Evolutionary conservation across 2,329 filamentous ascomycete genomes (phyloP), one percentile per base, ranked within the genome.

Genomic region (Colletotrichum acutatum): DNA sequence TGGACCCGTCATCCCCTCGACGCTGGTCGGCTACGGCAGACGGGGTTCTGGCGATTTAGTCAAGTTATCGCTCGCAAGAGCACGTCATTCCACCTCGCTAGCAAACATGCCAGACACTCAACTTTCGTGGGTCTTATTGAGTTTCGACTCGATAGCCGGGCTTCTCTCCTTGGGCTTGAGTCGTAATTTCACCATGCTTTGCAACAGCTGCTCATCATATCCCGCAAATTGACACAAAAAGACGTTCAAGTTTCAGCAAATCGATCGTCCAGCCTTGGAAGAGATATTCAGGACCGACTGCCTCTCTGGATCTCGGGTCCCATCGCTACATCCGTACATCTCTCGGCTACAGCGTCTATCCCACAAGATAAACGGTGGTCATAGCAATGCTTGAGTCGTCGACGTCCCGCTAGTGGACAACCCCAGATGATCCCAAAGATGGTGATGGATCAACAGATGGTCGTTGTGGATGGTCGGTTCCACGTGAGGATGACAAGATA

Each of bases 341-440:
- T 49, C 28, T 56, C 42, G 37, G 42, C 53, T 37, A 46, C 24
- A 28, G 57, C 63, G 60, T 59, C 60, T 58, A 65, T 72, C 60
- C 66, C 70, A 64, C 71, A 70, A 58, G 56, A 74, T 74, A 66
- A 59, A 61, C 58, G 57, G 59, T 74, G 71, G 74, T 74, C 74
- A 68, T 61, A 74, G 74, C 71, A 71, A 66, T 74, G 57, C 66
- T 75, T 58, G 64, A 63, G 54, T 59, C 32, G 70, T 32, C 57
- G 34, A 16, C 32, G 49, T 24, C 32, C 66, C 34, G 19, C 26
- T 56, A 65, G 70, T 53, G 70, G 60, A 34, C 60, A 56, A 52
- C 70, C 70, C 70, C 70, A 72, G 66, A 70, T 70, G 60, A 65
- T 72, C 46, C 70, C 49, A 24, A 70, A 70, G 66, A 26, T 52